Conservation (phyloP, 208 protist species). For the Acanthamoeba sp. region DNA sequence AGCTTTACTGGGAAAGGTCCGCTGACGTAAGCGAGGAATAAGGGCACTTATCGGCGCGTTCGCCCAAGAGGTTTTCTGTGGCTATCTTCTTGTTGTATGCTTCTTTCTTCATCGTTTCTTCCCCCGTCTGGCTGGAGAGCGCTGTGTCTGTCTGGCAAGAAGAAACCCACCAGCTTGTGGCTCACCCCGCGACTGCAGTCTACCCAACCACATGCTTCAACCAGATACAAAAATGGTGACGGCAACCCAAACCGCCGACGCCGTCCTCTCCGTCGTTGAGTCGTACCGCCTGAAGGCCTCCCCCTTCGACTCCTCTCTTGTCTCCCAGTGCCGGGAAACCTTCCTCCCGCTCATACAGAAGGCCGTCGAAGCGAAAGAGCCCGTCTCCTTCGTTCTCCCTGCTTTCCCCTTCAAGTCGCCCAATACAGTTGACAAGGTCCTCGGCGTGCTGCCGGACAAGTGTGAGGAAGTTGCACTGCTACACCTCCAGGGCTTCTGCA, state of each 20-base stretch:
- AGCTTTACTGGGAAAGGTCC: neutral
- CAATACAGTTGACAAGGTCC: constrained; percentile 25
- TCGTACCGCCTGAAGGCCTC: constrained; percentile 3
- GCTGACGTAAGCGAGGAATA: neutral
- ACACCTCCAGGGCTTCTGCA: constrained; percentile 55
- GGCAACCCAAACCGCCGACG: neutral
- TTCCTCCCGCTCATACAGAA: neutral
- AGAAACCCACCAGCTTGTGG: neutral
- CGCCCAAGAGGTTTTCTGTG: neutral
- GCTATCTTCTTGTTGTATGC: neutral
- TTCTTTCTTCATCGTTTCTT: neutral
- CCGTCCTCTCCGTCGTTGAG: neutral
- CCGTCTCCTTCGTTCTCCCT: constrained; percentile 26
- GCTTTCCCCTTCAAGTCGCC: constrained; percentile 72
- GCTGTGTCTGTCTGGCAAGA: neutral
- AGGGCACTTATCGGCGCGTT: neutral
- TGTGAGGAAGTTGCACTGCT: constrained; percentile 24
- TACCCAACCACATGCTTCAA: neutral
- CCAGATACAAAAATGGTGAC: neutral
- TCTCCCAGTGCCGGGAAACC: neutral
- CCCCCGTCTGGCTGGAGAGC: neutral
- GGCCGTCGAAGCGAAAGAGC: neutral
- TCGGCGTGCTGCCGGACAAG: constrained; percentile 67
- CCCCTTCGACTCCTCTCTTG: neutral
- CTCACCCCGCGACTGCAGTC: constrained; percentile 1